phyloP scores from a whole-genome alignment of 1,284 basidiomycete species.

The Crocinoboletus sp. region DNA sequence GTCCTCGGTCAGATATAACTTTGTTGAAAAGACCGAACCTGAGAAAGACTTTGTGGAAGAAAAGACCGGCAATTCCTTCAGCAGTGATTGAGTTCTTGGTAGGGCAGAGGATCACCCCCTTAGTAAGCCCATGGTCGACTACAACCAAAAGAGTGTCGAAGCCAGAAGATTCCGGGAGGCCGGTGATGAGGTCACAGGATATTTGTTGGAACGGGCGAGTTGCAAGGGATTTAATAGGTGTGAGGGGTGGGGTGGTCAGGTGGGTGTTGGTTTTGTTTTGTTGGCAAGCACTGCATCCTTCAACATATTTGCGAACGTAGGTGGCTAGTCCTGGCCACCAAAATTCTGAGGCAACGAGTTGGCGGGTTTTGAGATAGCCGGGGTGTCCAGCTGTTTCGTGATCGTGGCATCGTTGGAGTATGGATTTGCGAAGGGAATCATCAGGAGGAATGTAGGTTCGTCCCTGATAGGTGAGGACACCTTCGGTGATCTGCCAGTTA shows the following conservation, averaged over 20 bases:
- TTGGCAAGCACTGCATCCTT: background rate
- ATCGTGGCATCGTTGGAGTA: background rate
- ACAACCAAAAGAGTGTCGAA: background rate
- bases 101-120: background rate
- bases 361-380: rapidly evolving
- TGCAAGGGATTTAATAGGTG: rapidly evolving
- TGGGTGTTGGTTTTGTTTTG: background rate
- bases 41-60: background rate
- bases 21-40: background rate
- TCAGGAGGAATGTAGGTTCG: background rate
- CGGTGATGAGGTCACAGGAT: background rate
- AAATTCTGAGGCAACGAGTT: background rate
- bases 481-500: background rate
- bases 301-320: background rate
- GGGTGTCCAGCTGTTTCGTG: background rate
- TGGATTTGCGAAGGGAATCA: background rate
- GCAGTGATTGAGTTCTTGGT: background rate
- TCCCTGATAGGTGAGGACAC: background rate
- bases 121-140: background rate
- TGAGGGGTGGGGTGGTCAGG: rapidly evolving
- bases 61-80: background rate
- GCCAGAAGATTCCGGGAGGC: rapidly evolving
- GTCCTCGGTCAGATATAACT: background rate
- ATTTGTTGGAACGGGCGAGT: background rate
- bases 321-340: background rate